Base-by-base conservation (phyloP, 306 rosid genomes). In the Citrullus mucosospermus region DNA sequence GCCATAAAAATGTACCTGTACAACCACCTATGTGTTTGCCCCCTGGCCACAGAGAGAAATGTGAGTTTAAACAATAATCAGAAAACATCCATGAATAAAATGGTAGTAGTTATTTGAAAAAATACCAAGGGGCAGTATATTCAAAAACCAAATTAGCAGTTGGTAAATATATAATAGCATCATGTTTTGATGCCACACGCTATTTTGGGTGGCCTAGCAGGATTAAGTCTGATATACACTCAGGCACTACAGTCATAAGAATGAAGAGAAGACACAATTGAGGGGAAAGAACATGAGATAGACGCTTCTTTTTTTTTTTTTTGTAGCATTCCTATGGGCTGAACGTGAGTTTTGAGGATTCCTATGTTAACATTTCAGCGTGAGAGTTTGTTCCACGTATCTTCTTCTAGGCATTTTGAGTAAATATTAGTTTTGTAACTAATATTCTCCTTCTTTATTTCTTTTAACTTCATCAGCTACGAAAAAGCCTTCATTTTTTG, bases 11-110 rank as follows among this genome's bases (percentile, higher is more conserved):
- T 25, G 36, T 86, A 95, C 99, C 97, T 86, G 97, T 84, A 88
- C 97, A 95, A 53, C 99, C 99, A 10, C 97, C 99, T 56, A 95
- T 91, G 78, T 92, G 98, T 44, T 91, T 86, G 77, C 99, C 98
- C 62, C 97, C 97, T 95, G 97, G 36, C 48, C 77, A 86, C 55
- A 62, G 56, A 83, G 80, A 82, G 75, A 8, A 81, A 89, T 53
- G 70, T 86, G 28, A 18, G 75, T 39, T 80, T 81, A 50, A 34
- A 51, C 44, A 25, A 41, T 20, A 43, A 8, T 39, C 56, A 78
- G 51, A 44, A 78, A 50, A 57, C 63, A 71, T 32, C 77, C 57
- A 75, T 43, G 38, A 58, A 48, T 32, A 76, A 41, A 67, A 67
- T 41, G 34, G 25, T 67, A 41, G 44, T 67, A 18, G 15, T 1